phyloP scores from a whole-genome alignment of 176 grass and related monocot species.

The Bolboschoenus planiculmis region DNA sequence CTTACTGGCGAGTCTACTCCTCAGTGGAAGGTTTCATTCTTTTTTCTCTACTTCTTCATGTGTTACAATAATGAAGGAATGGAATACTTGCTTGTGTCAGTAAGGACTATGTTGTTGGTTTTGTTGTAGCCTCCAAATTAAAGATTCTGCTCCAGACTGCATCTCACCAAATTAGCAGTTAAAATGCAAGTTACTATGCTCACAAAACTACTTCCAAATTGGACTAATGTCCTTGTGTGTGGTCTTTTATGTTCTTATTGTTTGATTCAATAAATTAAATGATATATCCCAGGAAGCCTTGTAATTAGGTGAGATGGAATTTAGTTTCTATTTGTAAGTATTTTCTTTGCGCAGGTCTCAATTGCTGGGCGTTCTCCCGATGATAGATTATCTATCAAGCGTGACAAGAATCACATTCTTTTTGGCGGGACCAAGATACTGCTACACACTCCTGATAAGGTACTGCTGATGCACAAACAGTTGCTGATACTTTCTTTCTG shows the following conservation, averaged over 20 bases:
- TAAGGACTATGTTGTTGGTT: background rate
- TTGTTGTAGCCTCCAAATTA: background rate
- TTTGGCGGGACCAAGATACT: slow-evolving; percentile 99
- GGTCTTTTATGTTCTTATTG: background rate
- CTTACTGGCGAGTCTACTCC: slow-evolving; percentile 99
- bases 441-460: slow-evolving; percentile 96
- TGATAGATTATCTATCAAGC: slow-evolving; percentile 86
- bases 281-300: background rate
- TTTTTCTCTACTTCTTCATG: background rate
- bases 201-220: background rate
- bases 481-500: background rate
- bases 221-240: background rate
- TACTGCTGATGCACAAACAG: slow-evolving; percentile 22
- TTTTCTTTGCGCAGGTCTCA: slow-evolving; percentile 61
- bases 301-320: background rate
- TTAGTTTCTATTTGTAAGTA: background rate
- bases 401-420: slow-evolving; percentile 94
- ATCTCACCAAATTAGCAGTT: background rate
- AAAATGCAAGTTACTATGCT: background rate
- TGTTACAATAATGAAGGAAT: background rate
- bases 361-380: slow-evolving; percentile 51
- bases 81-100: background rate
- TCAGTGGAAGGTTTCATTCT: slow-evolving; percentile 81
- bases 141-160: background rate
- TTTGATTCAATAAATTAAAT: background rate